These are phyloP conservation scores for Penicillium cataractarum DNA, from an alignment of 495 filamentous ascomycete genomes.

Conservation along the genomic window DNA sequence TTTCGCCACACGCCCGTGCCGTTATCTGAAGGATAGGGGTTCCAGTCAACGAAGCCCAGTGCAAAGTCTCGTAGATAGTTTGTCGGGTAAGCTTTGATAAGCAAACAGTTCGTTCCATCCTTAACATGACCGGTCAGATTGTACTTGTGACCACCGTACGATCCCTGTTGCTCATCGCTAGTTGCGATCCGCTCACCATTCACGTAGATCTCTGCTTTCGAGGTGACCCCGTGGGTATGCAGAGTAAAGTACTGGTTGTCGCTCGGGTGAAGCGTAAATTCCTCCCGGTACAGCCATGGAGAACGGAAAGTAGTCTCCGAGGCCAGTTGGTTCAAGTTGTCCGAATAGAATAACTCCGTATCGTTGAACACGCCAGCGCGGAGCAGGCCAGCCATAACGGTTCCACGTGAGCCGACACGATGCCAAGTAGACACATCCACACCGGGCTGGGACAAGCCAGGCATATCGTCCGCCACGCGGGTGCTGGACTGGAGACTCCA, in stretches of 20 bases:
- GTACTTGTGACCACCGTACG: conserved; percentile 59
- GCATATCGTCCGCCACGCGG: conserved; percentile 37
- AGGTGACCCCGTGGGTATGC: conserved; percentile 61
- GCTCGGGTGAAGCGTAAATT: conserved; percentile 47
- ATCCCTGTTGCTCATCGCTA: conserved; percentile 53
- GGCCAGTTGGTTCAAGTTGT: conserved; percentile 49
- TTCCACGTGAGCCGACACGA: conserved; percentile 52
- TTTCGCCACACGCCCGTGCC: conserved; percentile 66
- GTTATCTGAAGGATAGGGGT: conserved; percentile 62
- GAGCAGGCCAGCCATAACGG: conserved; percentile 62
- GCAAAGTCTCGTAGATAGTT: conserved; percentile 62
- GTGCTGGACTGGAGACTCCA: conserved; percentile 61
- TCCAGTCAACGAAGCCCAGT: conserved; percentile 68
- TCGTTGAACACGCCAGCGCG: conserved; percentile 58
- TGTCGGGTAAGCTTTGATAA: conserved; percentile 59
- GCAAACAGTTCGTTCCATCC: conserved; percentile 50
- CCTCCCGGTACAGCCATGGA: conserved; percentile 65
- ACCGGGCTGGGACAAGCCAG: conserved; percentile 47
- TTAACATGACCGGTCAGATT: conserved; percentile 51
- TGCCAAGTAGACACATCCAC: conserved; percentile 58
- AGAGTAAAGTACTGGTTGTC: conserved; percentile 53
- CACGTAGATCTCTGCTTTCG: conserved; percentile 62
- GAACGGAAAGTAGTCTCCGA: conserved; percentile 51
- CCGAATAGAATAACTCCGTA: conserved; percentile 58
- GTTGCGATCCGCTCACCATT: conserved; percentile 59